Percentiles rank a stretch among this genome's conserved stretches.
phyloP scores from a whole-genome alignment of 1,139 yeast species.

The Blastobotrys elegans region DNA sequence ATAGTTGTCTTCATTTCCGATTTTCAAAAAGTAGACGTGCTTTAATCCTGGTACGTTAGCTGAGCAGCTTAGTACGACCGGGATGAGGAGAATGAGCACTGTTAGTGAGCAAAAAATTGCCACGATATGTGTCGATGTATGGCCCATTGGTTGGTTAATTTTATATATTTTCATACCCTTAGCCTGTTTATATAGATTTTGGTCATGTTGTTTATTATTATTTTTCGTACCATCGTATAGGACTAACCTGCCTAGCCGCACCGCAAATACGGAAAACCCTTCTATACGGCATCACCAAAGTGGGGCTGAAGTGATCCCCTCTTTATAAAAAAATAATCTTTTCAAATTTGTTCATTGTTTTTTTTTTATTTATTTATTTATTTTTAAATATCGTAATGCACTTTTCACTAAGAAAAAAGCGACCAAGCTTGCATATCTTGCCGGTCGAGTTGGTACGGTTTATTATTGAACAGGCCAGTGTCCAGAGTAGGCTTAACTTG shows the following conservation, averaged over 20 bases:
- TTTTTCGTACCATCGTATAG: neutral
- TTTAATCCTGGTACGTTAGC: constrained; percentile 2
- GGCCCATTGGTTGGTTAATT: constrained; percentile 1
- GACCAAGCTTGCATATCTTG: neutral
- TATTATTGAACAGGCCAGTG: neutral
- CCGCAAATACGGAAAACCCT: no score
- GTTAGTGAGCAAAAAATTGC: constrained; percentile 1
- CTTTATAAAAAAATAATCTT: no score
- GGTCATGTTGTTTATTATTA: neutral
- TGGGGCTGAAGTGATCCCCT: no score
- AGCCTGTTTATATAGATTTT: neutral
- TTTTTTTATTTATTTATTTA: no score
- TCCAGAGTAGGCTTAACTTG: neutral
- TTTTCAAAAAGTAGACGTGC: constrained; percentile 4
- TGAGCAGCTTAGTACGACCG: constrained; percentile 3
- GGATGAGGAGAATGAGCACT: neutral
- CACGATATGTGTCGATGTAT: constrained; percentile 4
- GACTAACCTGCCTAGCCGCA: no score
- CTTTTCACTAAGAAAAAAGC: no score
- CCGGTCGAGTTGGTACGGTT: constrained; percentile 1
- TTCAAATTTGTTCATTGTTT: no score
- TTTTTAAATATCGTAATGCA: no score
- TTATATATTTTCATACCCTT: neutral
- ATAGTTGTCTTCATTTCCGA: constrained; percentile 1
- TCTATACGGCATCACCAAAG: no score